Conservation (phyloP, 1,139 yeast species). For the Pichia sorboxylosa region DNA sequence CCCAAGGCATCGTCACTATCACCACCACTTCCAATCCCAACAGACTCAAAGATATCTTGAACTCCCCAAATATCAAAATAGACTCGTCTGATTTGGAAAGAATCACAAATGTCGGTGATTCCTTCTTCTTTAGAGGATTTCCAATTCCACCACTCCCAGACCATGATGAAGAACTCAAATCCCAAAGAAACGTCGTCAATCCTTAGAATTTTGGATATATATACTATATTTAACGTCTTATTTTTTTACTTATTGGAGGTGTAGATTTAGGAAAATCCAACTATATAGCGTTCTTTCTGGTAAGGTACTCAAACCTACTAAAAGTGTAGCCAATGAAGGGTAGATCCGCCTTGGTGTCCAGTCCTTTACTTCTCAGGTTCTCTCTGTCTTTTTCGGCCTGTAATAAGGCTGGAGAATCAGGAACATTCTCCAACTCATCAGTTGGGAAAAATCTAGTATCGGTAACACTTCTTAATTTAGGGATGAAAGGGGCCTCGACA, state of each 20-base stretch:
- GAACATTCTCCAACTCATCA: constrained; percentile 90
- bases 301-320: constrained; percentile 83
- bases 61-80: constrained; percentile 41
- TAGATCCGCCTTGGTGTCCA: constrained; percentile 61
- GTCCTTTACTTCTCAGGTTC: constrained; percentile 23
- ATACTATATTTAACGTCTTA: too few relatives aligned
- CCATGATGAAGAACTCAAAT: constrained; percentile 14
- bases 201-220: too few relatives aligned
- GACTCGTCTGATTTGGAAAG: constrained; percentile 33
- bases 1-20: constrained; percentile 52
- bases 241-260: too few relatives aligned
- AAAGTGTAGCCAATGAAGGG: constrained; percentile 97
- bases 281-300: constrained; percentile 61
- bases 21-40: constrained; percentile 57
- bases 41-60: constrained; percentile 47
- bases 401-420: constrained; percentile 79
- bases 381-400: constrained; percentile 59
- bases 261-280: too few relatives aligned
- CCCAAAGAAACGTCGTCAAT: constrained; percentile 9
- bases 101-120: constrained; percentile 30
- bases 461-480: constrained; percentile 72
- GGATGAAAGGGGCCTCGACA: constrained; percentile 92
- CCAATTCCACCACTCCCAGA: constrained; percentile 13
- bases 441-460: constrained; percentile 98
- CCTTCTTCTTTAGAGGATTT: constrained; percentile 18